A percentile compares a stretch with the other conserved stretches of the same genome.
Evolutionary conservation across 2,329 filamentous ascomycete species (phyloP).

Genomic region (Drechslera avenae): DNA sequence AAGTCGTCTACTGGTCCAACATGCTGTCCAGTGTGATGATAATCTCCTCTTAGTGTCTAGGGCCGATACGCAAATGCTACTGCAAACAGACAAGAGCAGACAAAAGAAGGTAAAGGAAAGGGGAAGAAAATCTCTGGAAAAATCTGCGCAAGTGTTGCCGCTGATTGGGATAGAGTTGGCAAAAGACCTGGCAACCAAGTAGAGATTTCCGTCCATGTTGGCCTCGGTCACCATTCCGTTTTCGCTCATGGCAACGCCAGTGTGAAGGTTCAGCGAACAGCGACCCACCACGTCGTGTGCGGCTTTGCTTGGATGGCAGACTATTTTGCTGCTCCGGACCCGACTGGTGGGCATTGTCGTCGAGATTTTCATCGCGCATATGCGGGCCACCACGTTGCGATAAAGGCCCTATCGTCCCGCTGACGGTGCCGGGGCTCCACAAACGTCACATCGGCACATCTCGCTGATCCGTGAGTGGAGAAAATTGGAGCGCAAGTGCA

Average conservation of each 20-base stretch:
- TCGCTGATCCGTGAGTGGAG: conserved; percentile 23
- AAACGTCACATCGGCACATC: conserved; percentile 26
- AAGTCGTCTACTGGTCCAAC: neutral
- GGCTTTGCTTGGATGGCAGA: conserved; percentile 16
- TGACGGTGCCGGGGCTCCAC: conserved; percentile 27
- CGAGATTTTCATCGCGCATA: conserved; percentile 29
- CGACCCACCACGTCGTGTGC: conserved; percentile 27
- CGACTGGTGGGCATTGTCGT: conserved; percentile 18
- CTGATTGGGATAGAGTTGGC: neutral
- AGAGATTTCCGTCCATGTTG: neutral
- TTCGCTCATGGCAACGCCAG: neutral
- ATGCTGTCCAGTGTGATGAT: neutral
- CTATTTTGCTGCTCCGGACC: conserved; percentile 7
- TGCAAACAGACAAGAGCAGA: neutral
- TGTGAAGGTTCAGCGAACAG: conserved; percentile 19
- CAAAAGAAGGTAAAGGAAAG: too few relatives aligned
- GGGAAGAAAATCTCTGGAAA: neutral
- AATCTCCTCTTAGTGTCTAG: neutral
- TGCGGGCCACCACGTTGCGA: conserved; percentile 27
- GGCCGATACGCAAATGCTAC: neutral
- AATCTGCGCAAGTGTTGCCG: neutral
- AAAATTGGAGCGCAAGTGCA: conserved; percentile 22
- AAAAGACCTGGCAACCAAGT: neutral
- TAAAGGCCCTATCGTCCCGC: conserved; percentile 31
- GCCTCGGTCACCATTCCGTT: conserved; percentile 4